These are phyloP conservation scores for Zymoseptoria crescenta DNA, from an alignment of 2,329 filamentous ascomycete species.

Conservation along the genomic window DNA sequence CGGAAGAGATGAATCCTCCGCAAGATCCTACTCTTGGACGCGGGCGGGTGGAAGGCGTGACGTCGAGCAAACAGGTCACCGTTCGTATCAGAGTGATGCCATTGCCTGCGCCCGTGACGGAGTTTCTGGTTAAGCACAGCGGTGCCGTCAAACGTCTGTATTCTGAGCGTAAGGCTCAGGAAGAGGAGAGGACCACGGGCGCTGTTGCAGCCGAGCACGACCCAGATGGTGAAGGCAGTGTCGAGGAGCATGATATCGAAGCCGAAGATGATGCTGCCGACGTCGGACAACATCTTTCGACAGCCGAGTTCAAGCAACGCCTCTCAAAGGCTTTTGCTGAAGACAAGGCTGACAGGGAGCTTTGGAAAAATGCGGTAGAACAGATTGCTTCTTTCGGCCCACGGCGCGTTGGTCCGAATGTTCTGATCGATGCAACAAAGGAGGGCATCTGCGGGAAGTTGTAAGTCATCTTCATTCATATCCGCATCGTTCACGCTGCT, in stretches of 20 bases:
- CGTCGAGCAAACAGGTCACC: constrained; percentile 77
- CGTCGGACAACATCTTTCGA: constrained; percentile 53
- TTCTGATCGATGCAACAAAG: constrained; percentile 76
- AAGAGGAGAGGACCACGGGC: constrained; percentile 35
- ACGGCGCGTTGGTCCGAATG: constrained; percentile 73
- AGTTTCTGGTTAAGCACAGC: constrained; percentile 75
- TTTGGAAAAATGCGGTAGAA: constrained; percentile 69
- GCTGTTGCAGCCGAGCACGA: constrained; percentile 22
- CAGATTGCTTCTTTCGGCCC: constrained; percentile 88
- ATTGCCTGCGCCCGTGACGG: constrained; percentile 67
- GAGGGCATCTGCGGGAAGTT: constrained; percentile 65
- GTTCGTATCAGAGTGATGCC: constrained; percentile 71
- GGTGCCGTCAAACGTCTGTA: constrained; percentile 73
- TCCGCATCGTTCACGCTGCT: constrained; percentile 23
- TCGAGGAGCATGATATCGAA: constrained; percentile 35
- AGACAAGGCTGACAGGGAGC: constrained; percentile 64
- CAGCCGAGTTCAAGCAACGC: constrained; percentile 68
- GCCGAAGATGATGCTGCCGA: constrained; percentile 46
- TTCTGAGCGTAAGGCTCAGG: constrained; percentile 55
- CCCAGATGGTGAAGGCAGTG: constrained; percentile 28
- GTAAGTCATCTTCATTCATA: constrained; percentile 39
- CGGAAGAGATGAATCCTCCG: constrained; percentile 84
- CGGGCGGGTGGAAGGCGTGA: constrained; percentile 67
- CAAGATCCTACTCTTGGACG: constrained; percentile 79
- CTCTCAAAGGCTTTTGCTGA: constrained; percentile 61